phyloP scores from a whole-genome alignment of 495 filamentous ascomycete species.

The Penicillium maclennaniae region DNA sequence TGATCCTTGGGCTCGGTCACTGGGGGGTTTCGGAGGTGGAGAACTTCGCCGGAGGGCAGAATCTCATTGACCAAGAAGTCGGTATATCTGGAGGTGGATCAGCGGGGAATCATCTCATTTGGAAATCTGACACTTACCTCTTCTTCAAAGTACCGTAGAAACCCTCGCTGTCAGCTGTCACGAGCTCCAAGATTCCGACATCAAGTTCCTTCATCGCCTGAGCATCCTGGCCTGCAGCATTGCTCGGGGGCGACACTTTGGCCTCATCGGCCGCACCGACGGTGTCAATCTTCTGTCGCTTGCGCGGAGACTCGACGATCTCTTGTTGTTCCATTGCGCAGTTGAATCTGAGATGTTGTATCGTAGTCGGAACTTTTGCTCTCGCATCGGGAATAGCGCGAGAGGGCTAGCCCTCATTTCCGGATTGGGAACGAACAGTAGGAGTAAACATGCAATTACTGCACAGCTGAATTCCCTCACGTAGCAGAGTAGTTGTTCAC shows the following conservation, averaged over 20 bases:
- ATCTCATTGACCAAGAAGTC: constrained; percentile 98
- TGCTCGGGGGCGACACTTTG: constrained; percentile 7
- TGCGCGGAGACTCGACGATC: constrained; percentile 39
- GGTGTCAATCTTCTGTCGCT: constrained; percentile 42
- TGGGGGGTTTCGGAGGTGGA: constrained; percentile 61
- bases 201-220: constrained; percentile 43
- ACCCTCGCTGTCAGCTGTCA: constrained; percentile 44
- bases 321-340: constrained; percentile 39
- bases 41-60: constrained; percentile 66
- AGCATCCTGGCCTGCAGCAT: constrained; percentile 17
- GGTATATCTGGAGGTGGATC: constrained; percentile 61
- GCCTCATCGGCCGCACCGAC: constrained; percentile 15
- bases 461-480: too few relatives aligned
- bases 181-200: constrained; percentile 56
- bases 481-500: too few relatives aligned
- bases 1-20: neutral
- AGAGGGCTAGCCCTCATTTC: constrained; percentile 22
- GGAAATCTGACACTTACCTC: constrained; percentile 34
- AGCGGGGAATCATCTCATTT: neutral
- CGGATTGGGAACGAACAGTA: constrained; percentile 10
- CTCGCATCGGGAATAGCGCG: constrained; percentile 20
- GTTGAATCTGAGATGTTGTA: neutral
- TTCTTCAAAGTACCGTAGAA: constrained; percentile 58
- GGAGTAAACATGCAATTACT: neutral
- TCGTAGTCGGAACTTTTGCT: constrained; percentile 19